Percentiles rank a stretch among this genome's conserved stretches.
These are phyloP conservation scores for Echinochloa phyllopogon DNA, from an alignment of 176 grass and related monocot genomes.

Conservation along the genomic window DNA sequence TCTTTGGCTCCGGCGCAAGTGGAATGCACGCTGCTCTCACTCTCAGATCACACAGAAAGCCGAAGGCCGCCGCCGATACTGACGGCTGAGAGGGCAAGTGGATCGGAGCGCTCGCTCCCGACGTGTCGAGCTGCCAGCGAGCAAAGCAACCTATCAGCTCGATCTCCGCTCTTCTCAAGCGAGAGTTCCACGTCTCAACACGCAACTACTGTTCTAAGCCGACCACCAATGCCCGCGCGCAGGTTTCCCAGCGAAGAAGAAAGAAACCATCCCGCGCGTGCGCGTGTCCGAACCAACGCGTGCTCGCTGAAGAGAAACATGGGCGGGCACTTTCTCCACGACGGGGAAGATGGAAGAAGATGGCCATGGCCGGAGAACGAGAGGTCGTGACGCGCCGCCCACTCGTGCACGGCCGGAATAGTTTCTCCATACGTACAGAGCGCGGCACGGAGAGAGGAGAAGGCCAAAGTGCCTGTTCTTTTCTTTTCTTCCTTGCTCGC, in stretches of 20 bases:
- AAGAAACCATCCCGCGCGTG: too few species aligned
- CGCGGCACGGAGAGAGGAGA: not conserved
- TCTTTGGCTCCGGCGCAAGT: slow-evolving; percentile 11
- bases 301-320: not conserved
- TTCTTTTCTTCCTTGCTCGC: not conserved
- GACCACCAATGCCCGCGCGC: too few species aligned
- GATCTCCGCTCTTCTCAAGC: too few species aligned
- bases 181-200: not conserved
- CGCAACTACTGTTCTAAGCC: not conserved
- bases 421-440: not conserved
- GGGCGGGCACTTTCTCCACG: not conserved
- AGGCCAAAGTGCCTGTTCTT: not conserved
- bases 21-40: not conserved
- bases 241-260: too few species aligned
- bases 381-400: slow-evolving; percentile 16
- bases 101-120: not conserved
- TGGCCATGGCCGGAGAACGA: not conserved
- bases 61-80: not conserved
- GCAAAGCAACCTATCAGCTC: not conserved
- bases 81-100: not conserved
- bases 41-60: not conserved
- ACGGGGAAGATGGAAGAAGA: not conserved
- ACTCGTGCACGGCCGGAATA: not conserved
- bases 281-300: not conserved
- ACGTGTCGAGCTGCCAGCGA: not conserved